Conservation (phyloP, 73 alveolate genomes). For the Stentor roeselii region DNA sequence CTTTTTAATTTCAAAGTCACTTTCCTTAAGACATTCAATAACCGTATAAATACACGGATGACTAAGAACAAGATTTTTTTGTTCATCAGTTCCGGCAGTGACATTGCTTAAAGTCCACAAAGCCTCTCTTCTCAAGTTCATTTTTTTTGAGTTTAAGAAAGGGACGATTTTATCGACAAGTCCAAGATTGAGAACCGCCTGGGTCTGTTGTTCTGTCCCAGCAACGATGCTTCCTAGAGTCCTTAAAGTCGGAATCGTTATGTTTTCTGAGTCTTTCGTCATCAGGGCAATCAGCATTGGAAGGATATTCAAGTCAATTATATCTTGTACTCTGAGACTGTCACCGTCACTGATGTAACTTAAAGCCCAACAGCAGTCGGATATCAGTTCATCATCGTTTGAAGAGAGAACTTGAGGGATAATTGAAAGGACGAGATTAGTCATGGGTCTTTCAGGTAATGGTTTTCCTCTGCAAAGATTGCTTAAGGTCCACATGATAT, state of each 20-base stretch:
- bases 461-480: conserved; percentile 96
- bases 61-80: conserved; percentile 68
- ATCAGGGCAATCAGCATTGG: conserved; percentile 71
- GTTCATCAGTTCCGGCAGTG: conserved; percentile 90
- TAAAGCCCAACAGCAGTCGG: conserved; percentile 96
- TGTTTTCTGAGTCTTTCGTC: conserved; percentile 48
- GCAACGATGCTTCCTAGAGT: conserved; percentile 93
- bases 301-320: conserved; percentile 72
- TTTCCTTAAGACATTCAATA: conserved; percentile 56
- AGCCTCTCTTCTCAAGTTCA: conserved; percentile 87
- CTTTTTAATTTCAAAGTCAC: conserved; percentile 72
- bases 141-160: conserved; percentile 64
- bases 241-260: conserved; percentile 82
- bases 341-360: conserved; percentile 95
- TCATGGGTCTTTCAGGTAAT: conserved; percentile 54
- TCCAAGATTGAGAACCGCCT: conserved; percentile 75
- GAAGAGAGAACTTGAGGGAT: conserved; percentile 70
- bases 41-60: conserved; percentile 57
- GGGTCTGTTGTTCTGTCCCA: conserved; percentile 85
- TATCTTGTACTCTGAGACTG: conserved; percentile 79
- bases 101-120: conserved; percentile 91
- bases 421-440: conserved; percentile 64
- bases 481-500: conserved; percentile 82
- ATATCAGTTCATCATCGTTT: conserved; percentile 80
- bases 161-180: conserved; percentile 63